Evolutionary conservation across 805 yeast genomes (phyloP), one percentile per base, ranked within the genome.

Genomic region (Metahyphopichia silvanorum): DNA sequence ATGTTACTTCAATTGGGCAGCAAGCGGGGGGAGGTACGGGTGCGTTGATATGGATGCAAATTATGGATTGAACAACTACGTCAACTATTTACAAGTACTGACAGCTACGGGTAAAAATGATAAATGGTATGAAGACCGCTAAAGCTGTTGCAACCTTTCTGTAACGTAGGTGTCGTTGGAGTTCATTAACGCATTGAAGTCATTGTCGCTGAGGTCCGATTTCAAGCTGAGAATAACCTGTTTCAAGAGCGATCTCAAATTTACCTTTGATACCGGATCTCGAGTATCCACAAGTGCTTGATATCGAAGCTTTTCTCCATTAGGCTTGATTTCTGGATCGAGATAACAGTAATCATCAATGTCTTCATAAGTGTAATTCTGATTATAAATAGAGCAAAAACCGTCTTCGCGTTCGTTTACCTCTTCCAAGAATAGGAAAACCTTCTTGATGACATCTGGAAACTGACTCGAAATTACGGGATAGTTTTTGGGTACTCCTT

Each of bases 381-480:
- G 62, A 18, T 49, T 49, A 42, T 67, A 67, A 11, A 56, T 61
- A 27, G 55, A 59, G 31, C 69, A 60, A 5, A 43, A 40, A 0
- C 70, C 71, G 5, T 45, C 42, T 4, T 31, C 41, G 7, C 49
- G 40, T 50, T 89, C 97, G 35, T 79, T 74, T 10, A 83, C 69
- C 49, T 87, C 95, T 46, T 89, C 96, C 30, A 86, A 51, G 38
- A 82, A 68, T 31, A 71, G 43, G 14, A 69, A 59, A 2, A 57
- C 33, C n/a, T 52, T 51, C 31, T 63, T 57, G 23, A 65, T 46
- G 7, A 58, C 40, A 8, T 42, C 58, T 15, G 49, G 51, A 32
- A 49, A 63, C 43, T 28, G 46, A 35, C 29, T 42, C 16, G 41
- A 48, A 39, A 31, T 38, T 34, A 34, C 51, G 43, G 35, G 39